Base-by-base conservation (phyloP, 2,329 filamentous ascomycete genomes). In the Neodidymelliopsis sp. region DNA sequence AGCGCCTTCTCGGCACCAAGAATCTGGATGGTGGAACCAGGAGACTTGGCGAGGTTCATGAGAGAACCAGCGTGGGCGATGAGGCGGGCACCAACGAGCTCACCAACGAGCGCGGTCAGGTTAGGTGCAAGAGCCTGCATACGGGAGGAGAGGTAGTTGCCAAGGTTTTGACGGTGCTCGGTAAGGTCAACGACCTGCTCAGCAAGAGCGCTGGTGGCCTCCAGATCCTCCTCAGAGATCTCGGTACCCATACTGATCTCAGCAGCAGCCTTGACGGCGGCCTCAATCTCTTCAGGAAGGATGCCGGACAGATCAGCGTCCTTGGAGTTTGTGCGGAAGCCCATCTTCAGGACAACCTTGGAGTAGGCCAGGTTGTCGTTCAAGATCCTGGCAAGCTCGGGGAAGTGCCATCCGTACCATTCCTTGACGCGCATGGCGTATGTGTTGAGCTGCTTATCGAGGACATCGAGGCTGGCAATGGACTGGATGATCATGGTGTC, bases 371-470 rank as follows among this genome's bases (percentile, higher is more conserved):
- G 56, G 77, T 99, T 99, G 82, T 99, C 94, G 54, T 72, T 73
- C 70, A 97, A 83, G 70, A 96, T 96, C 78, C 92, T 93, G 70
- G 90, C 92, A 83, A 99, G 86, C 80, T 99, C 94, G 29, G 94
- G 94, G 81, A 97, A 99, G 77, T 97, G 94, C 94, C 94, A 99
- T 68, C 94, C 94, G 73, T 99, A 99, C 94, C 94, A 99, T 77
- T 99, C 94, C 85, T 97, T 97, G 55, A 97, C 91, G 74, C 94
- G 84, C 94, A 99, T 99, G 59, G 94, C 93, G 72, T 97, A 97
- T 65, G 90, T 94, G 81, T 99, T 99, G 58, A 99, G 81, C 77
- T 99, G 94, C 82, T 99, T 99, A 80, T 99, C 94, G 54, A 99
- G 80, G 59, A 99, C 94, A 72, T 99, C 94, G 35, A 99, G 82